Evolutionary conservation across 331 rosid species (phyloP).

Genomic region (Quercus lobata): DNA sequence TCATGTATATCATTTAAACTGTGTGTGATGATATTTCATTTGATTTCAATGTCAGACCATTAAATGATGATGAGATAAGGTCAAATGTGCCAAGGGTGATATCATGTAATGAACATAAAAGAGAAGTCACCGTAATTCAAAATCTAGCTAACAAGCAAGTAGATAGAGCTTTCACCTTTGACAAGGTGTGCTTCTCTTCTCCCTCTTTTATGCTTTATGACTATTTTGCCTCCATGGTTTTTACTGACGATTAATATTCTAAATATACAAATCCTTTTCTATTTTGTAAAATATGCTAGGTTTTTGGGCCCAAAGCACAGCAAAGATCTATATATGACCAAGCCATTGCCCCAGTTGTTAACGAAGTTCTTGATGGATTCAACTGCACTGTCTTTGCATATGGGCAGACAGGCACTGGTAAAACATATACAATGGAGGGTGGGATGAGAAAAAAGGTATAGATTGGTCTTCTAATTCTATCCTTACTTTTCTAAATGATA

Average conservation of each 20-base stretch:
- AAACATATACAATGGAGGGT: constrained; percentile 99
- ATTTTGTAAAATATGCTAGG: constrained; percentile 36
- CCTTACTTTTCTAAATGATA: neutral
- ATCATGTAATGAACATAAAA: constrained; percentile 73
- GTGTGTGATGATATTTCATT: neutral
- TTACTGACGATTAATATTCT: neutral
- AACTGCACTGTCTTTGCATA: constrained; percentile 96
- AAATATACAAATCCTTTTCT: neutral
- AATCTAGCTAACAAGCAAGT: constrained; percentile 82
- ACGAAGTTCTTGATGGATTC: constrained; percentile 93
- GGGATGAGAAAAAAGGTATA: constrained; percentile 87
- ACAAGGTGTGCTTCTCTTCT: constrained; percentile 56
- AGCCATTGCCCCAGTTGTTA: constrained; percentile 86
- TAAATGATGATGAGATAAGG: constrained; percentile 71
- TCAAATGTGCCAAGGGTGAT: constrained; percentile 53
- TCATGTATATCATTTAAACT: neutral
- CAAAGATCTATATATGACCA: constrained; percentile 91
- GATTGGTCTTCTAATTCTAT: neutral
- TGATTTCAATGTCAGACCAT: constrained; percentile 52
- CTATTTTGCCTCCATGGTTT: neutral
- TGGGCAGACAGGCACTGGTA: constrained; percentile 98
- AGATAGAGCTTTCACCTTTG: constrained; percentile 80
- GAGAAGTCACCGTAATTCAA: constrained; percentile 79
- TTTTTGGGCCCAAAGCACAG: constrained; percentile 90
- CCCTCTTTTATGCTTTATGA: neutral